phyloP scores from a whole-genome alignment of 352 stramenopile genomes.

The Saprolegnia diclina region DNA sequence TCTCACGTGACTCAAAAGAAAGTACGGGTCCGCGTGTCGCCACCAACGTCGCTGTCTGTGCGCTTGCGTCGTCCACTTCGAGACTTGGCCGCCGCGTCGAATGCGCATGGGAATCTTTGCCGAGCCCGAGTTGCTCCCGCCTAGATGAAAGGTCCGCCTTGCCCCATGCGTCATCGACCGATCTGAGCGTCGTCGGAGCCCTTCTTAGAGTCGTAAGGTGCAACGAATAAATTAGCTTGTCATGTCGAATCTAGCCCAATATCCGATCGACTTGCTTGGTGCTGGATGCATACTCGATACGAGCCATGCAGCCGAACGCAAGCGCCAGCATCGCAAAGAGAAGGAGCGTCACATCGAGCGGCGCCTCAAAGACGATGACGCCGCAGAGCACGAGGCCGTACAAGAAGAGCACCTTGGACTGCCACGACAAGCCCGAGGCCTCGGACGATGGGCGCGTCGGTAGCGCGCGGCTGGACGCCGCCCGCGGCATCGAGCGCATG shows the following conservation, averaged over 20 bases:
- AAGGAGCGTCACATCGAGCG: constrained; percentile 16
- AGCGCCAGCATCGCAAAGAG: constrained; percentile 12
- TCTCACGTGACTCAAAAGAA: constrained; percentile 5
- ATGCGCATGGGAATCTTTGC: not conserved
- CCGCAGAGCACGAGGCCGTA: constrained; percentile 2
- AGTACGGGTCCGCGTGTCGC: constrained; percentile 2
- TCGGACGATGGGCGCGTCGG: not conserved
- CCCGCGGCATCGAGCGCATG: not conserved
- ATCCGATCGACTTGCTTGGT: not conserved
- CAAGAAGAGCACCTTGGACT: not conserved
- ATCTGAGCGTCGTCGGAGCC: not conserved
- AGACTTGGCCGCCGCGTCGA: not conserved
- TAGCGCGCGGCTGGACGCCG: not conserved
- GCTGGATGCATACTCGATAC: not conserved
- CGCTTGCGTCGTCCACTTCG: not conserved
- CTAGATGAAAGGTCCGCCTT: constrained; percentile 9
- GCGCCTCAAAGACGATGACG: constrained; percentile 13
- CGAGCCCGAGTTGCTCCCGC: not conserved
- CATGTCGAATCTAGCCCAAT: not conserved
- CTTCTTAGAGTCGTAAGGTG: not conserved
- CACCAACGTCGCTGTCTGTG: not conserved
- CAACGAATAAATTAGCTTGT: not conserved
- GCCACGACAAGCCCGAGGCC: not conserved
- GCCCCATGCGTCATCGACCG: not conserved
- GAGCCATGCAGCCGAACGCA: not conserved